Conservation (phyloP, 1,139 yeast species). For the Petasospora fabianii region DNA sequence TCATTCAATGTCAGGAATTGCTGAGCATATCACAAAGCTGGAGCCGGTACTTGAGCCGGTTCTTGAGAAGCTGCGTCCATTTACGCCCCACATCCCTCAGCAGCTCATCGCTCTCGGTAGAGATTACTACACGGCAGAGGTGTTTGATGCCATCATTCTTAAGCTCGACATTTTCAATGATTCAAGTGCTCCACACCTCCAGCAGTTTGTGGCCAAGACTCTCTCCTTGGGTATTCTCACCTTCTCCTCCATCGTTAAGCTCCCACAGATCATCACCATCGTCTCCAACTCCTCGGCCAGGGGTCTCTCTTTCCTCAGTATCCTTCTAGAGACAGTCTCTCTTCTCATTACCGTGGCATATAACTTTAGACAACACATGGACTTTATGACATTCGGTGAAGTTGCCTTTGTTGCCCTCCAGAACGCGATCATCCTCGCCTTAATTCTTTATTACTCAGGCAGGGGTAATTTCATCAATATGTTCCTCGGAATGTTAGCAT, state of each 20-base stretch:
- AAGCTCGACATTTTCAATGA: slow-evolving; percentile 15
- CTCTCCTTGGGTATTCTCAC: slow-evolving; percentile 35
- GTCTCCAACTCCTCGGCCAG: slow-evolving; percentile 31
- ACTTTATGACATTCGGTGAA: slow-evolving; percentile 44
- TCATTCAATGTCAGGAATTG: neutral
- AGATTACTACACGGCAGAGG: slow-evolving; percentile 17
- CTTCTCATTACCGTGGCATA: slow-evolving; percentile 38
- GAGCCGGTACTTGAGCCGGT: slow-evolving; percentile 21
- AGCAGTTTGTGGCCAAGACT: slow-evolving; percentile 28
- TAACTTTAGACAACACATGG: slow-evolving; percentile 36
- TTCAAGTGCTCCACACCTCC: slow-evolving; percentile 10
- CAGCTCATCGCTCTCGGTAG: slow-evolving; percentile 20
- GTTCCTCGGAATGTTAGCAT: slow-evolving; percentile 26
- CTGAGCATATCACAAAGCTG: slow-evolving; percentile 4
- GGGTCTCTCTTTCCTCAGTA: slow-evolving; percentile 35
- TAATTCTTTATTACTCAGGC: slow-evolving; percentile 31
- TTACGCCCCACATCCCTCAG: slow-evolving; percentile 13
- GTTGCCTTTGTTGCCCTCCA: slow-evolving; percentile 37
- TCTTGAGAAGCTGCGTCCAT: slow-evolving; percentile 20
- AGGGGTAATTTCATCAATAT: slow-evolving; percentile 16
- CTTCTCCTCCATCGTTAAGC: slow-evolving; percentile 34
- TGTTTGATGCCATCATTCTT: slow-evolving; percentile 21
- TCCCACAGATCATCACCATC: slow-evolving; percentile 36
- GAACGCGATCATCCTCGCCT: slow-evolving; percentile 33
- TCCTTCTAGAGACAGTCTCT: slow-evolving; percentile 36